Evolutionary conservation across 1,284 basidiomycete species (phyloP).

Genomic region (Anthracocystis panici-leucophaei): DNA sequence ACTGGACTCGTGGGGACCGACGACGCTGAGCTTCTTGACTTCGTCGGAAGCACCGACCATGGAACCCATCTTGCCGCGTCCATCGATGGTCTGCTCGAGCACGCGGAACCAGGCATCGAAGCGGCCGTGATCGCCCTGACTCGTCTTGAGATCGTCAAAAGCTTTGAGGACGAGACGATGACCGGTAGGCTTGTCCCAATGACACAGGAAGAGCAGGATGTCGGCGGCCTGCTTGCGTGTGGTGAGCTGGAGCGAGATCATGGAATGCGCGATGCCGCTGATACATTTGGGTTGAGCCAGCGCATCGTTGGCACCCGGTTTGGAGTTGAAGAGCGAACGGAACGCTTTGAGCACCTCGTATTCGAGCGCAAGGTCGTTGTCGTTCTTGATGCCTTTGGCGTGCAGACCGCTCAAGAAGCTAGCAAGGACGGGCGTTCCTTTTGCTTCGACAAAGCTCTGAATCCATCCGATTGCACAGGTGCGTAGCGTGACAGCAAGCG

Average conservation of each 20-base stretch:
- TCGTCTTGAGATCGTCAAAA: slow-evolving; percentile 69
- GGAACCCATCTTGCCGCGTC: slow-evolving; percentile 93
- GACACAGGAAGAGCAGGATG: slow-evolving; percentile 74
- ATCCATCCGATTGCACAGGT: slow-evolving; percentile 69
- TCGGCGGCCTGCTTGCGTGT: slow-evolving; percentile 86
- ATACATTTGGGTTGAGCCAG: slow-evolving; percentile 82
- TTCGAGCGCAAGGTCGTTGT: slow-evolving; percentile 80
- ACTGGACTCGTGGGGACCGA: slow-evolving; percentile 81
- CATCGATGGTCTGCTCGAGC: slow-evolving; percentile 81
- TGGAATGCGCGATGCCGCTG: slow-evolving; percentile 83
- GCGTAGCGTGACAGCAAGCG: slow-evolving; percentile 83
- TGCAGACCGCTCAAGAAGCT: slow-evolving; percentile 73
- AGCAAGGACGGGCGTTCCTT: slow-evolving; percentile 83
- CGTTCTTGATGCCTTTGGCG: slow-evolving; percentile 66
- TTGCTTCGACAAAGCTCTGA: slow-evolving; percentile 73
- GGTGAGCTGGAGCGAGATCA: slow-evolving; percentile 84
- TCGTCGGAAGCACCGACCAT: slow-evolving; percentile 93
- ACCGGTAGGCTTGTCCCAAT: slow-evolving; percentile 72
- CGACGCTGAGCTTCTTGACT: slow-evolving; percentile 74
- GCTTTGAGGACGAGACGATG: slow-evolving; percentile 72
- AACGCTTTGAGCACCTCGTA: slow-evolving; percentile 91
- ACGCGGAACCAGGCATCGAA: slow-evolving; percentile 93
- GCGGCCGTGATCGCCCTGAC: slow-evolving; percentile 68
- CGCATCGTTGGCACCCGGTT: slow-evolving; percentile 82
- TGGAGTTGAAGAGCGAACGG: slow-evolving; percentile 83